Evolutionary conservation across 1,284 basidiomycete genomes (phyloP).

Genomic region (Cryptococcus sp.): DNA sequence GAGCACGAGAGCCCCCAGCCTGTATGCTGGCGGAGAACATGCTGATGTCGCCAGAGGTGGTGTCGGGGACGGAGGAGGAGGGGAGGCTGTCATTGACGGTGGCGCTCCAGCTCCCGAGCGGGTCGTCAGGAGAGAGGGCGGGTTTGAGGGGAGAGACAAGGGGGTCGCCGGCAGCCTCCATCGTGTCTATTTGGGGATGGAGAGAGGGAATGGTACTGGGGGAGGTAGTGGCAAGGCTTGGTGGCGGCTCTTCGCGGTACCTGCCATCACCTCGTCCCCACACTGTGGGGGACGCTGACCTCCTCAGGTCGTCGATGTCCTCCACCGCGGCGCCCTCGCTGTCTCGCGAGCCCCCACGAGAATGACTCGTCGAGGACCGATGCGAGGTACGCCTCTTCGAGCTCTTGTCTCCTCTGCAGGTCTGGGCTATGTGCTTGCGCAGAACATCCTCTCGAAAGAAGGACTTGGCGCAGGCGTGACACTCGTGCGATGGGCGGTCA

Average conservation of each 20-base stretch:
- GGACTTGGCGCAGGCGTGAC: conserved; percentile 11
- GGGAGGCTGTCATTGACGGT: background rate
- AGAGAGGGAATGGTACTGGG: too few species aligned
- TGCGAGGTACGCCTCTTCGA: too few species aligned
- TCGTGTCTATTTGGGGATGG: too few species aligned
- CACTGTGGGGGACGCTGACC: background rate
- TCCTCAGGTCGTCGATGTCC: background rate
- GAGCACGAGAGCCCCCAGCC: background rate
- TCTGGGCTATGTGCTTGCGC: conserved; percentile 12
- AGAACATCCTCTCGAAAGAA: conserved; percentile 21
- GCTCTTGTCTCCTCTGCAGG: conserved; percentile 1
- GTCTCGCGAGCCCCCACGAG: background rate
- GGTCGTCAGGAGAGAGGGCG: background rate
- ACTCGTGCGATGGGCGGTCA: conserved; percentile 6
- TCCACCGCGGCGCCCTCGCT: background rate
- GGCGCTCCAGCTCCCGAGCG: background rate
- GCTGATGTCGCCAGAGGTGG: background rate
- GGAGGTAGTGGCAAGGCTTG: too few species aligned
- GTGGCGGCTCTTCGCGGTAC: background rate
- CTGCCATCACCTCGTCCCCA: background rate
- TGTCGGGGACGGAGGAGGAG: background rate
- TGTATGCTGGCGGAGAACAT: background rate
- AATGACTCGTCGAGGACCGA: too few species aligned
- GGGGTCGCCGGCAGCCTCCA: too few species aligned
- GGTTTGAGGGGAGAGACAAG: background rate